Percentiles rank a stretch among this genome's conserved stretches.
These are phyloP conservation scores for Solanum boliviense DNA, from an alignment of 257 asterid species.

Conservation along the genomic window DNA sequence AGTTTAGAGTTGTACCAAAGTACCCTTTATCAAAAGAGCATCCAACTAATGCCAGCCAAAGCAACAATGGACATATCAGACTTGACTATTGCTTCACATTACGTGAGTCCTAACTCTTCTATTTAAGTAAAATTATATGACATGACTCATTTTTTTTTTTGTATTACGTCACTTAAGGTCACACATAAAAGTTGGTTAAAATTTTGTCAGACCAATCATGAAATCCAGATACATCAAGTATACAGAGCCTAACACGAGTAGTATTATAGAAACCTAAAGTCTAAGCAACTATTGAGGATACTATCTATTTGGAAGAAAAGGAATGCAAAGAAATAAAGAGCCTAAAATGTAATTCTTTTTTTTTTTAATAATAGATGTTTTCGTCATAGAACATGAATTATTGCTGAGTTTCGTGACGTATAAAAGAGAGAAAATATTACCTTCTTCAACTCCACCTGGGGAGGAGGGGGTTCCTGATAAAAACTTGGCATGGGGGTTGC, in stretches of 20 bases:
- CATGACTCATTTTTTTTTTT: neutral
- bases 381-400: neutral
- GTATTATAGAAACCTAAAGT: neutral
- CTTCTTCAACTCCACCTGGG: conserved; percentile 69
- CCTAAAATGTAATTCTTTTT: neutral
- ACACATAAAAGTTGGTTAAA: neutral
- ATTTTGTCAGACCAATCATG: neutral
- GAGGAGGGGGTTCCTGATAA: conserved; percentile 78
- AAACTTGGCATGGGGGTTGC: conserved; percentile 90
- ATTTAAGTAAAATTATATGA: neutral
- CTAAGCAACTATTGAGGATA: neutral
- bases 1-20: neutral
- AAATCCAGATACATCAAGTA: neutral
- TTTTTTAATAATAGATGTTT: neutral
- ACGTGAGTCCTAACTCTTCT: neutral
- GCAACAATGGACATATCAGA: neutral
- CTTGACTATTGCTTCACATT: neutral
- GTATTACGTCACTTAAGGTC: neutral
- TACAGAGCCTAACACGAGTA: neutral
- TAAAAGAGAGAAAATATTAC: conserved; percentile 16
- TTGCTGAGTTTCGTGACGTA: neutral
- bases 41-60: neutral
- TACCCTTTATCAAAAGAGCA: neutral
- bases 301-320: neutral
- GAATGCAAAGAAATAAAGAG: neutral